Percentiles rank a stretch among this genome's conserved stretches.
Evolutionary conservation across 805 yeast species (phyloP).

Genomic region (Pichia paraexigua): DNA sequence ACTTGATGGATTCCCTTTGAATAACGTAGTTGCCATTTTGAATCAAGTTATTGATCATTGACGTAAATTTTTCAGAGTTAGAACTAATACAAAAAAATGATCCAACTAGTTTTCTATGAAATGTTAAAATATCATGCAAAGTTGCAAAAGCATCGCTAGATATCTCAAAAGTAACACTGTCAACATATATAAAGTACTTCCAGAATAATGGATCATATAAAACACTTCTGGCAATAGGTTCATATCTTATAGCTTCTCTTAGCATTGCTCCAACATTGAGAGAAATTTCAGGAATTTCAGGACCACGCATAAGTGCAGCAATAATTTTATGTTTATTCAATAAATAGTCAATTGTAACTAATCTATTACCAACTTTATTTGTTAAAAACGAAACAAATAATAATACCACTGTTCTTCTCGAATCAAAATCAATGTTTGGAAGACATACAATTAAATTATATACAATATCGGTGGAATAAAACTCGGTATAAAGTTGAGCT

Average conservation of each 20-base stretch:
- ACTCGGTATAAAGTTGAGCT: slow-evolving; percentile 70
- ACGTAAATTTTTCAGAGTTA: slow-evolving; percentile 44
- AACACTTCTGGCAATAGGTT: slow-evolving; percentile 53
- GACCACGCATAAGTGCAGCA: slow-evolving; percentile 54
- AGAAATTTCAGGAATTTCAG: slow-evolving; percentile 67
- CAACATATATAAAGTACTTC: slow-evolving; percentile 76
- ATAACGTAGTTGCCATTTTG: slow-evolving; percentile 81
- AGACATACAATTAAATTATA: slow-evolving; percentile 52
- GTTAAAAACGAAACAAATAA: slow-evolving; percentile 71
- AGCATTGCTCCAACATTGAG: slow-evolving; percentile 69
- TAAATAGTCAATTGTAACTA: slow-evolving; percentile 84
- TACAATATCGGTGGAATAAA: slow-evolving; percentile 64
- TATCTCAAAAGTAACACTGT: slow-evolving; percentile 72
- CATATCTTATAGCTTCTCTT: slow-evolving; percentile 78
- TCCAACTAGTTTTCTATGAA: slow-evolving; percentile 60
- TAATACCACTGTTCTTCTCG: slow-evolving; percentile 72
- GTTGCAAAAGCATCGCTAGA: slow-evolving; percentile 88
- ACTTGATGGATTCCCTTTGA: slow-evolving; percentile 78
- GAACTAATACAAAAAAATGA: slow-evolving; percentile 56
- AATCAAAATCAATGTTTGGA: slow-evolving; percentile 74
- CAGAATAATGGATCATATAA: slow-evolving; percentile 60
- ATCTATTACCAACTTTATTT: slow-evolving; percentile 65
- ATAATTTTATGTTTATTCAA: slow-evolving; percentile 59
- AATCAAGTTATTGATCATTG: slow-evolving; percentile 59
- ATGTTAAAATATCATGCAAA: slow-evolving; percentile 56